Percentiles rank a stretch among this genome's conserved stretches.
Evolutionary conservation across 345 rosid species (phyloP).

Genomic region (Microcos paniculata): DNA sequence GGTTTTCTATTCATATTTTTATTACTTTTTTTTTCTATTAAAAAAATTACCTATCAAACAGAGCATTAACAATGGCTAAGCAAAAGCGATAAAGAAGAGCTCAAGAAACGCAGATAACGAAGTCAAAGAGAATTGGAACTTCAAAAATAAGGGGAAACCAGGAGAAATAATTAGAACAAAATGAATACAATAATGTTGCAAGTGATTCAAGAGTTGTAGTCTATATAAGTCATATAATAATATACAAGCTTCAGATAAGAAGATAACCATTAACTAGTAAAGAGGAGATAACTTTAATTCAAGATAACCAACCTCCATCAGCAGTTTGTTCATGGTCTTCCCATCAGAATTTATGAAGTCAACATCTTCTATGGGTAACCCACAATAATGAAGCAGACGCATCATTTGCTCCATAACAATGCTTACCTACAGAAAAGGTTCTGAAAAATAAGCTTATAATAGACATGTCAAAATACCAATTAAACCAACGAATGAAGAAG

Average conservation of each 20-base stretch:
- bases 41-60: no score
- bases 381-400: slow-evolving; percentile 83
- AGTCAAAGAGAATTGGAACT: background rate
- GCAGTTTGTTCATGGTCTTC: slow-evolving; percentile 83
- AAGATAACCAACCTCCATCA: slow-evolving; percentile 67
- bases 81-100: background rate
- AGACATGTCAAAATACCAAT: background rate
- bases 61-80: background rate
- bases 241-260: background rate
- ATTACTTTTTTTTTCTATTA: no score
- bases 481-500: background rate
- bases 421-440: slow-evolving; percentile 57
- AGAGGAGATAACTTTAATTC: background rate
- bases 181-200: background rate
- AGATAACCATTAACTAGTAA: background rate
- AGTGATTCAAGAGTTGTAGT: background rate
- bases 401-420: slow-evolving; percentile 99
- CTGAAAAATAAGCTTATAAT: slow-evolving; percentile 4
- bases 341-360: slow-evolving; percentile 96
- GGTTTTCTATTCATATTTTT: no score
- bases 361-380: slow-evolving; percentile 88
- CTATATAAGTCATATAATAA: background rate
- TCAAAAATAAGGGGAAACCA: background rate
- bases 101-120: background rate
- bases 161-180: background rate